A percentile compares a stretch with the other conserved stretches of the same genome.
phyloP scores from a whole-genome alignment of 805 yeast genomes.

The Zygosaccharomyces lentus region DNA sequence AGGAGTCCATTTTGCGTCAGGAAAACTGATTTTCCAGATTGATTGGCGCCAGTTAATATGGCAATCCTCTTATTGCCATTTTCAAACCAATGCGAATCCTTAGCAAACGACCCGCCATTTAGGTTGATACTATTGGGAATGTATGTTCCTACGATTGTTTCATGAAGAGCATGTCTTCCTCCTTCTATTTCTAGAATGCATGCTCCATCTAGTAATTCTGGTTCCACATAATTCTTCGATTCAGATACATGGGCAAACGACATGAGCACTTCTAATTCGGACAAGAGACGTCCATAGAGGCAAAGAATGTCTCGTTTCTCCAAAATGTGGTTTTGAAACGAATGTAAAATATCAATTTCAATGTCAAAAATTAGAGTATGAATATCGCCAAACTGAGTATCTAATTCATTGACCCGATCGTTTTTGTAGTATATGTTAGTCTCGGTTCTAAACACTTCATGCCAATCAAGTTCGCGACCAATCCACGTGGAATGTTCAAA shows the following conservation, averaged over 20 bases:
- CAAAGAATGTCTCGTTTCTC: conserved; percentile 14
- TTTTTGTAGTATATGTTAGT: conserved; percentile 39
- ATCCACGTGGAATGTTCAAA: conserved; percentile 2
- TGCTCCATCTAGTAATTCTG: conserved; percentile 28
- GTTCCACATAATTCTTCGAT: conserved; percentile 31
- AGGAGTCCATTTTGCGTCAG: conserved; percentile 47
- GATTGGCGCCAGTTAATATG: conserved; percentile 48
- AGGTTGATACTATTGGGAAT: conserved; percentile 42
- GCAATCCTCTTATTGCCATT: conserved; percentile 28
- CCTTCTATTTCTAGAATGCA: conserved; percentile 32
- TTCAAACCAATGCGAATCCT: conserved; percentile 9
- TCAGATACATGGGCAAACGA: conserved; percentile 36
- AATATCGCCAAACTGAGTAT: conserved; percentile 41
- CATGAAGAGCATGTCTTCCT: conserved; percentile 49
- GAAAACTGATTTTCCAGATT: conserved; percentile 51
- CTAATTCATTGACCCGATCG: conserved; percentile 31
- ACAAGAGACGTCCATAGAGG: conserved; percentile 23
- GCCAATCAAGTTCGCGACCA: conserved; percentile 28
- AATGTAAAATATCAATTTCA: conserved; percentile 40
- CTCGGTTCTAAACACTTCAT: conserved; percentile 38
- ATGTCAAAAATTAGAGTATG: conserved; percentile 39
- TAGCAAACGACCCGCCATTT: conserved; percentile 19
- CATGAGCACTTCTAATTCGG: conserved; percentile 38
- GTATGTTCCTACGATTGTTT: conserved; percentile 36
- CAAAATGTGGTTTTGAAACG: conserved; percentile 29